These are phyloP conservation scores for Aspergillus quadrilineatus DNA, from an alignment of 2,329 filamentous ascomycete species.

Conservation along the genomic window DNA sequence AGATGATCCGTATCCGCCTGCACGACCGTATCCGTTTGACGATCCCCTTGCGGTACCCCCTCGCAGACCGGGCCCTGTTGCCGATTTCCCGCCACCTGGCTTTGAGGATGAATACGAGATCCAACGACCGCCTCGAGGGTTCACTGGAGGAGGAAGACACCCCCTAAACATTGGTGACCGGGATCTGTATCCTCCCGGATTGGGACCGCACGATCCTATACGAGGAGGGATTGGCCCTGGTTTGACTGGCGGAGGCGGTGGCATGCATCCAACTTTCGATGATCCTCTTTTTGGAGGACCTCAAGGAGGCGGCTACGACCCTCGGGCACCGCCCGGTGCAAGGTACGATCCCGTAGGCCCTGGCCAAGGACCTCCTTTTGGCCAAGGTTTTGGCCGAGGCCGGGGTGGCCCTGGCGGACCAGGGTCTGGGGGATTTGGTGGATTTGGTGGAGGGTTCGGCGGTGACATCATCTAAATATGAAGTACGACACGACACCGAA, in stretches of 20 bases:
- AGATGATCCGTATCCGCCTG: slow-evolving; percentile 59
- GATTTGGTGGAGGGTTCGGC: slow-evolving; percentile 44
- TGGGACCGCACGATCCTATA: slow-evolving; percentile 83
- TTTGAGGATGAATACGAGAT: slow-evolving; percentile 94
- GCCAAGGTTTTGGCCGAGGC: slow-evolving; percentile 40
- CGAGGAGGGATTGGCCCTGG: slow-evolving; percentile 64
- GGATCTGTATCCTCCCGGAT: slow-evolving; percentile 81
- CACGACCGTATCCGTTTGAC: slow-evolving; percentile 65
- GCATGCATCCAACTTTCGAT: slow-evolving; percentile 96
- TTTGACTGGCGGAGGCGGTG: slow-evolving; percentile 65
- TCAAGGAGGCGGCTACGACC: slow-evolving; percentile 57
- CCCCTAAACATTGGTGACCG: slow-evolving; percentile 75
- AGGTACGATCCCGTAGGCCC: slow-evolving; percentile 86
- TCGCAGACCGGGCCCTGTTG: slow-evolving; percentile 64
- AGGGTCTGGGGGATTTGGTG: slow-evolving; percentile 45
- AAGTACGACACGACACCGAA: not conserved
- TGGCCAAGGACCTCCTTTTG: slow-evolving; percentile 53
- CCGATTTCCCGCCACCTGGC: slow-evolving; percentile 78
- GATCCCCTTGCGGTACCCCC: slow-evolving; percentile 63
- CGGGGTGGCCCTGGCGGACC: slow-evolving; percentile 25
- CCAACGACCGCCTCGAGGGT: slow-evolving; percentile 62
- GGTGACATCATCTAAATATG: slow-evolving; percentile 40
- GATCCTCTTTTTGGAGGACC: slow-evolving; percentile 76
- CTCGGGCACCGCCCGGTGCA: slow-evolving; percentile 80
- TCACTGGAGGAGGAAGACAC: slow-evolving; percentile 48